Percentiles rank a stretch among this genome's conserved stretches.
Conservation (phyloP, 2,329 filamentous ascomycete species). For the Cercospora nicotianae region DNA sequence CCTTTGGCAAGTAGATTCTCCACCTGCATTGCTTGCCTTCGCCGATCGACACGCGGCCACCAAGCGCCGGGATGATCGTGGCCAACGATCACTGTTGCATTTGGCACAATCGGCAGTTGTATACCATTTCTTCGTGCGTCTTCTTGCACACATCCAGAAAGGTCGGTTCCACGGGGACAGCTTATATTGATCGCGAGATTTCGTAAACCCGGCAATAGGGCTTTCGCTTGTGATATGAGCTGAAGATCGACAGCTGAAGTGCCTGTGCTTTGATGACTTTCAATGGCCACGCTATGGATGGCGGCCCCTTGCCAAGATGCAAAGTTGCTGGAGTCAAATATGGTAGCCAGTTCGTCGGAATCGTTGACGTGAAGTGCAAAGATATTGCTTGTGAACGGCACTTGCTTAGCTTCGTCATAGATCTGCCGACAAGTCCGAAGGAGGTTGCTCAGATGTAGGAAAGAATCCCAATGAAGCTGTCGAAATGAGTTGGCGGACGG, state of each 20-base stretch:
- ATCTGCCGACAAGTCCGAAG: neutral
- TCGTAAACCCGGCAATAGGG: neutral
- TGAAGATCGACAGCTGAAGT: neutral
- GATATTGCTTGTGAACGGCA: slow-evolving; percentile 2
- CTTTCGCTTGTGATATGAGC: neutral
- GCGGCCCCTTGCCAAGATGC: neutral
- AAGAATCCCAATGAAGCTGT: neutral
- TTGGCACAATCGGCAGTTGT: neutral
- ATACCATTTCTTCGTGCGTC: neutral
- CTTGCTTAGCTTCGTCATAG: neutral
- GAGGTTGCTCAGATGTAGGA: neutral
- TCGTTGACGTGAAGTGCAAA: neutral
- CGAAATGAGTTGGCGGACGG: neutral
- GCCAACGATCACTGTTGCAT: neutral
- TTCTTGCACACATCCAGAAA: neutral
- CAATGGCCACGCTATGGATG: neutral
- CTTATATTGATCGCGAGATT: neutral
- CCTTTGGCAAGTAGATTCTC: neutral
- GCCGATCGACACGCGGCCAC: neutral
- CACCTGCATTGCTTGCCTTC: neutral
- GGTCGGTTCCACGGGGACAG: neutral
- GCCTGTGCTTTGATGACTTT: neutral
- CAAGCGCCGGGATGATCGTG: slow-evolving; percentile 1
- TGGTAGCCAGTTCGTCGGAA: neutral
- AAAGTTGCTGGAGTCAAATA: neutral